Percentiles rank a stretch among this genome's conserved stretches.
phyloP scores from a whole-genome alignment of 164 flowering plant genomes.

The Stephania cephalantha region DNA sequence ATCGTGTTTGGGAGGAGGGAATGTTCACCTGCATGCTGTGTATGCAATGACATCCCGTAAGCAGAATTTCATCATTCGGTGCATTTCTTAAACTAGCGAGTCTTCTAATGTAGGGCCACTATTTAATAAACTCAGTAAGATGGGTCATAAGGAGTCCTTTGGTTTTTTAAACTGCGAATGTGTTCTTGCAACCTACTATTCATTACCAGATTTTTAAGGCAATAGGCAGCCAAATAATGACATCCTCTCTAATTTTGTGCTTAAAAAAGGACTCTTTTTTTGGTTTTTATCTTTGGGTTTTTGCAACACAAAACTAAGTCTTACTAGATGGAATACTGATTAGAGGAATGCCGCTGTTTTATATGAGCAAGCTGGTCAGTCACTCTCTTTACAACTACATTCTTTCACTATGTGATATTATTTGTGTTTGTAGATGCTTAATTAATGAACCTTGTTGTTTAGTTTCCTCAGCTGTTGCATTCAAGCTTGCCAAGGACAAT shows the following conservation, averaged over 20 bases:
- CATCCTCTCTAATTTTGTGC: not conserved
- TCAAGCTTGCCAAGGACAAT: slow-evolving; percentile 50
- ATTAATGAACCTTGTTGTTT: not conserved
- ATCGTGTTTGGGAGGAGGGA: too few relatives aligned
- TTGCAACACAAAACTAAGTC: slow-evolving; percentile 67
- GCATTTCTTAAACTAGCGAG: too few relatives aligned
- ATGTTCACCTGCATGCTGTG: too few relatives aligned
- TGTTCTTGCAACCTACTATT: too few relatives aligned
- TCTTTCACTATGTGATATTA: not conserved
- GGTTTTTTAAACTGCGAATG: too few relatives aligned
- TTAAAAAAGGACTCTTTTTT: not conserved
- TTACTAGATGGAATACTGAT: slow-evolving; percentile 97
- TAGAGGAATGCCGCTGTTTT: slow-evolving; percentile 72
- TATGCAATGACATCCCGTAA: not conserved
- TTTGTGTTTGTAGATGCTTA: not conserved
- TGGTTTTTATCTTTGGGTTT: not conserved
- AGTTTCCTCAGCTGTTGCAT: slow-evolving; percentile 49
- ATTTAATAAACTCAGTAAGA: too few relatives aligned
- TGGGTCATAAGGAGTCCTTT: too few relatives aligned
- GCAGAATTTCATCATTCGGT: not conserved
- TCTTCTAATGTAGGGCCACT: too few relatives aligned
- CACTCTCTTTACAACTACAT: not conserved
- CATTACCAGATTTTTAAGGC: not conserved
- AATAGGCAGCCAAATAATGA: too few relatives aligned
- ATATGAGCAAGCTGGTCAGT: slow-evolving; percentile 87